These are phyloP conservation scores for Aspergillus sclerotiicarbonarius DNA, from an alignment of 495 filamentous ascomycete species.

Conservation along the genomic window DNA sequence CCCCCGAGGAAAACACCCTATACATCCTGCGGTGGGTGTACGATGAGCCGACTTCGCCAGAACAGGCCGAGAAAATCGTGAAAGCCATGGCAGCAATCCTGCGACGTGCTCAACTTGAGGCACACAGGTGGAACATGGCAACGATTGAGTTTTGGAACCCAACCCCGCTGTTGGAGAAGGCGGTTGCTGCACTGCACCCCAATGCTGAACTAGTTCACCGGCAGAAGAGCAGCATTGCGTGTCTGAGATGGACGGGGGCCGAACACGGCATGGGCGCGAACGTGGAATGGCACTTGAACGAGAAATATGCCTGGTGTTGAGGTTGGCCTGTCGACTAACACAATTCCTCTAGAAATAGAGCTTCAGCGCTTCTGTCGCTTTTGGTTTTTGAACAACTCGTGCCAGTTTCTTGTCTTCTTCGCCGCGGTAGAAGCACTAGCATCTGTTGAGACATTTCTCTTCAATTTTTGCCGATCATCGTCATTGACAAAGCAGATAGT, in stretches of 20 bases:
- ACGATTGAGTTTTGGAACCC: conserved; percentile 68
- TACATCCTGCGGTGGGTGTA: conserved; percentile 78
- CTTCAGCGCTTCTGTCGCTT: conserved; percentile 29
- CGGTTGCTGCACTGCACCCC: conserved; percentile 54
- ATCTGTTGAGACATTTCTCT: conserved; percentile 29
- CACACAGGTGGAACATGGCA: conserved; percentile 56
- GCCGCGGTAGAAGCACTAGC: conserved; percentile 38
- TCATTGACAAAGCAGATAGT: conserved; percentile 39
- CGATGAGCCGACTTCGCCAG: conserved; percentile 47
- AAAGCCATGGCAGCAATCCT: conserved; percentile 52
- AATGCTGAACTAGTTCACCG: conserved; percentile 52
- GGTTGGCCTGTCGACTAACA: background rate
- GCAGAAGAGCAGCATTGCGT: conserved; percentile 61
- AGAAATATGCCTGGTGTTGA: conserved; percentile 93
- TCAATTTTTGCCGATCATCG: conserved; percentile 32
- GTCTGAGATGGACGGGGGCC: conserved; percentile 62
- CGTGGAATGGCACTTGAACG: conserved; percentile 83
- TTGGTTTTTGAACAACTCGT: conserved; percentile 71
- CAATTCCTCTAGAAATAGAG: conserved; percentile 20
- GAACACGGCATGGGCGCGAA: conserved; percentile 47
- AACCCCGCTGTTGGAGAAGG: conserved; percentile 52
- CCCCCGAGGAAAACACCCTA: conserved; percentile 61
- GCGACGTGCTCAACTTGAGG: conserved; percentile 53
- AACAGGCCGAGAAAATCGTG: conserved; percentile 36
- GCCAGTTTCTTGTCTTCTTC: conserved; percentile 74